Evolutionary conservation across 192 early-diverging fungal species (phyloP), one percentile per base, ranked within the genome.

Genomic region (Coemansia sp.): DNA sequence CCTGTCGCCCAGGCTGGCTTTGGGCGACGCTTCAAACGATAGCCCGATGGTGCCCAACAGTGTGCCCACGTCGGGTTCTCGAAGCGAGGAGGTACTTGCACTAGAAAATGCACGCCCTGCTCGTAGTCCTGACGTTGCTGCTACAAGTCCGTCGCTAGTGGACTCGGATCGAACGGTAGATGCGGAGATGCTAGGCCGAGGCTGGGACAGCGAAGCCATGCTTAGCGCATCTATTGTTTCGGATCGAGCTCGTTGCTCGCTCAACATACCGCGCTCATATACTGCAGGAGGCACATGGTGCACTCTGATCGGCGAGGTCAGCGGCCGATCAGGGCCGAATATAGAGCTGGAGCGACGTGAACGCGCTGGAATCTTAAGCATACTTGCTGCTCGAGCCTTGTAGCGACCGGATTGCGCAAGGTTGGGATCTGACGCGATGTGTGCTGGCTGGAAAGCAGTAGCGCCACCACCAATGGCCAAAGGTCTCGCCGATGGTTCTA

Each of bases 21-120:
- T 76, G 8, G 70, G 63, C 37, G 79, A 73, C 10, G 73, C 79
- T 11, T 76, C 67, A 57, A 82, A 82, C 2, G 73, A 65, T 20
- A 82, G 31, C 24, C 51, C 49, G 24, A 76, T 70, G 6, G 72
- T 62, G 17, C 66, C 72, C 17, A 68, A 3, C 9, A 41, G 22
- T 35, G 25, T 37, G 14, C 32, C 31, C 31, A 19, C 17, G 9
- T 10, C 7, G 29, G 53, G n/a, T 5, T 19, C 53, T 19, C 27
- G 17, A 3, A 35, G 31, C 53, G 29, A 19, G 29, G 25, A 11
- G 31, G n/a, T 15, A 29, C n/a, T 9, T 35, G 29, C 17, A 17
- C 19, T 35, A 19, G 1, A 25, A 12, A 36, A 4, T 32, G n/a
- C 10, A 14, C n/a, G 27, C 10, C 20, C 31, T 7, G 46, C 19